phyloP scores from a whole-genome alignment of 129 eudicot species.

The Gnaphalium uliginosum region DNA sequence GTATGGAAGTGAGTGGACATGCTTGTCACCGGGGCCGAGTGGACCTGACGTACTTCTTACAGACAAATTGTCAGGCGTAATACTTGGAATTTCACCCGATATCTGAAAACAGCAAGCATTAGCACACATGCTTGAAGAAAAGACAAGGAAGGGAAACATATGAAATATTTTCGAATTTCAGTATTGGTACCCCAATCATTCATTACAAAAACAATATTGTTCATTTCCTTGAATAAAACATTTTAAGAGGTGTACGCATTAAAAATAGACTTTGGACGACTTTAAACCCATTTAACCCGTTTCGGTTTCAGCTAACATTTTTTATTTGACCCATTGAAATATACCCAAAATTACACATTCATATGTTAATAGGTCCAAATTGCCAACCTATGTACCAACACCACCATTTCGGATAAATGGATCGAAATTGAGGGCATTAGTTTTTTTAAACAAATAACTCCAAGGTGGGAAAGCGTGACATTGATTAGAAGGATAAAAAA shows the following conservation, averaged over 20 bases:
- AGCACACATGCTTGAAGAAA: not conserved
- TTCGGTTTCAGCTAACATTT: no score
- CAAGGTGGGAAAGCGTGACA: not conserved
- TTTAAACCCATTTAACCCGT: no score
- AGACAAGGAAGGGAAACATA: not conserved
- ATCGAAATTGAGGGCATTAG: no score
- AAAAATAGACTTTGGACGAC: no score
- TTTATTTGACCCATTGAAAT: no score
- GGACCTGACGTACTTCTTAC: conserved; percentile 91
- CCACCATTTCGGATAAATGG: no score
- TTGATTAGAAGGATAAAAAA: not conserved
- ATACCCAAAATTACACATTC: no score
- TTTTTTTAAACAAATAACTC: no score
- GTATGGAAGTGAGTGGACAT: conserved; percentile 69
- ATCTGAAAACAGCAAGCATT: conserved; percentile 39
- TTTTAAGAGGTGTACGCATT: no score
- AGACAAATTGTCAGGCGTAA: conserved; percentile 63
- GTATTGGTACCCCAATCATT: not conserved
- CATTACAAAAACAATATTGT: not conserved
- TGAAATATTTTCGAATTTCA: not conserved
- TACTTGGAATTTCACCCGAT: conserved; percentile 81
- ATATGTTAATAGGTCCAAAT: no score
- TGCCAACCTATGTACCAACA: no score
- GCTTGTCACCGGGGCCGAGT: conserved; percentile 73
- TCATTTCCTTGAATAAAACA: no score